phyloP scores from a whole-genome alignment of 148 eudicot genomes.

The Fagopyrum tataricum region DNA sequence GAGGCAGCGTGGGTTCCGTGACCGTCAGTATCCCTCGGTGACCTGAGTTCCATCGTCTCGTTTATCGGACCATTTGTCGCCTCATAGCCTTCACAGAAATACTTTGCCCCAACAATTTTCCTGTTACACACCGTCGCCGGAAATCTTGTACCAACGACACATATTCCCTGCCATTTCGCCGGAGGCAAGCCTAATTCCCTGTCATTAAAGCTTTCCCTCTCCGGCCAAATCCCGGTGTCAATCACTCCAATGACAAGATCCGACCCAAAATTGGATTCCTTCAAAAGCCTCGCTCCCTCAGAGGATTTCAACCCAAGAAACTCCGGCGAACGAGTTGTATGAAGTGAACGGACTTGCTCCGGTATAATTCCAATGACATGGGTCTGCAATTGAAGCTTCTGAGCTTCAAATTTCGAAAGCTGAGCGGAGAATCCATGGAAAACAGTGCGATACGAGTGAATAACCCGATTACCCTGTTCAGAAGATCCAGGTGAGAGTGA shows the following conservation, averaged over 20 bases:
- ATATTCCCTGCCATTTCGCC: constrained; percentile 61
- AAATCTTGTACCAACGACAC: constrained; percentile 26
- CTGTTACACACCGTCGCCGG: constrained; percentile 46
- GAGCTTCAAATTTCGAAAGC: constrained; percentile 41
- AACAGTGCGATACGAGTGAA: constrained; percentile 68
- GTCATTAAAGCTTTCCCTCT: constrained; percentile 72
- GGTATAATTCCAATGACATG: constrained; percentile 57
- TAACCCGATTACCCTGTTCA: constrained; percentile 13
- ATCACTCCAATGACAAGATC: constrained; percentile 80
- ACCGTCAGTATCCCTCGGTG: constrained; percentile 80
- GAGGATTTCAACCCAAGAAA: constrained; percentile 55
- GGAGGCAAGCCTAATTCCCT: constrained; percentile 44
- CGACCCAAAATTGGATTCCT: constrained; percentile 89
- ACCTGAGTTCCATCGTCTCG: constrained; percentile 41
- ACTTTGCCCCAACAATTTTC: constrained; percentile 76
- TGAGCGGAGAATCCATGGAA: constrained; percentile 86
- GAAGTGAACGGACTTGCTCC: constrained; percentile 54
- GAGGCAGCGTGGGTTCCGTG: constrained; percentile 98
- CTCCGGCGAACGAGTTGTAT: constrained; percentile 81
- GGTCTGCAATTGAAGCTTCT: constrained; percentile 29
- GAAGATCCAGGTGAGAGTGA: constrained; percentile 24
- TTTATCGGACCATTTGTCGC: constrained; percentile 76
- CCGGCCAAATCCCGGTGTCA: constrained; percentile 94
- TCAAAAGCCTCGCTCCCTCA: constrained; percentile 38
- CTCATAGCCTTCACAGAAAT: constrained; percentile 54